Percentiles rank a stretch among this genome's conserved stretches.
phyloP scores from a whole-genome alignment of 2,329 filamentous ascomycete genomes.

The Blastomyces gilchristii region DNA sequence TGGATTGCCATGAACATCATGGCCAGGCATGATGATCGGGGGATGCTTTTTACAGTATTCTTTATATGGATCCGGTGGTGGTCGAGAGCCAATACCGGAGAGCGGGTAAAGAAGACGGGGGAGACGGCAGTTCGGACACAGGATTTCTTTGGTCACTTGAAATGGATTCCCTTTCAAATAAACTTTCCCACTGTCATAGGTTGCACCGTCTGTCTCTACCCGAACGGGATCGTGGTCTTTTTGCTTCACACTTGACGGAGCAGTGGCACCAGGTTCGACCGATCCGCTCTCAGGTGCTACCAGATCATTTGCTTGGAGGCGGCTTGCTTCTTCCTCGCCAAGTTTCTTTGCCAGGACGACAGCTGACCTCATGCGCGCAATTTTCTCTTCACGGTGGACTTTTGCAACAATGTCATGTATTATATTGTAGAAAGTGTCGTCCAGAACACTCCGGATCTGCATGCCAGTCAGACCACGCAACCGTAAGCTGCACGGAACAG shows the following conservation, averaged over 20 bases:
- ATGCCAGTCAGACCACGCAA: slow-evolving; percentile 10
- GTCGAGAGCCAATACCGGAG: slow-evolving; percentile 40
- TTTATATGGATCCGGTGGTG: slow-evolving; percentile 39
- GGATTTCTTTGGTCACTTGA: slow-evolving; percentile 48
- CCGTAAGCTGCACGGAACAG: neutral
- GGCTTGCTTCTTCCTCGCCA: slow-evolving; percentile 32
- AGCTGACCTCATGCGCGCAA: slow-evolving; percentile 47
- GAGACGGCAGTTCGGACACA: slow-evolving; percentile 51
- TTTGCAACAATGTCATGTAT: slow-evolving; percentile 50
- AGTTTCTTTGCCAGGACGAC: slow-evolving; percentile 35
- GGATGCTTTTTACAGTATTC: slow-evolving; percentile 53
- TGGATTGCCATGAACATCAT: slow-evolving; percentile 51
- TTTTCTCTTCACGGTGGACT: slow-evolving; percentile 51
- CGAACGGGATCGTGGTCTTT: slow-evolving; percentile 24
- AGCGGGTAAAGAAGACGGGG: slow-evolving; percentile 50
- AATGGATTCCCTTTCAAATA: slow-evolving; percentile 49
- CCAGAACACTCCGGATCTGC: slow-evolving; percentile 41
- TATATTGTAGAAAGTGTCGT: slow-evolving; percentile 50
- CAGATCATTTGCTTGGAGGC: slow-evolving; percentile 24
- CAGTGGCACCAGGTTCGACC: slow-evolving; percentile 26
- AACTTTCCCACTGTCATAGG: slow-evolving; percentile 44
- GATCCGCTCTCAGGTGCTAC: slow-evolving; percentile 23
- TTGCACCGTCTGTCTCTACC: slow-evolving; percentile 43
- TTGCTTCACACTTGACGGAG: slow-evolving; percentile 28
- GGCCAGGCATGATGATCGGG: slow-evolving; percentile 46